Conservation (phyloP, 306 rosid genomes). For the Acacia crassicarpa region DNA sequence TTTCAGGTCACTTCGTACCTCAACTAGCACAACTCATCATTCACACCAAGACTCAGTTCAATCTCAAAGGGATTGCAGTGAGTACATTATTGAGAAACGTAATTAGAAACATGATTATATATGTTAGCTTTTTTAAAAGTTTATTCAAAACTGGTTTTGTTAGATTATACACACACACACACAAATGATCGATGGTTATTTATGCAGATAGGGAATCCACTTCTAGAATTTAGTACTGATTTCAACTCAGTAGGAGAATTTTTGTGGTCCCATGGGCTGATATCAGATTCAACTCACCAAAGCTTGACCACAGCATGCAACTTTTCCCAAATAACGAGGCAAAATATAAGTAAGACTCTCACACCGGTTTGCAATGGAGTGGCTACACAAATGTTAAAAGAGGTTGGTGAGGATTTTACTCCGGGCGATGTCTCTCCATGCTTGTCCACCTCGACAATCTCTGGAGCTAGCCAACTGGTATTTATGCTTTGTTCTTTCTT, state of each 20-base stretch:
- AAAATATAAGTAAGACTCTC: constrained; percentile 20
- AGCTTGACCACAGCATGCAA: constrained; percentile 49
- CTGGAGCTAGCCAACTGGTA: constrained; percentile 39
- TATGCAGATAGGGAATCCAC: constrained; percentile 73
- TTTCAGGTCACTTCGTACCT: constrained; percentile 73
- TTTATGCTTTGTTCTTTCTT: too few species aligned
- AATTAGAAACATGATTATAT: not conserved
- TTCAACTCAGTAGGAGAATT: constrained; percentile 55
- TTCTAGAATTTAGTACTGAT: constrained; percentile 61
- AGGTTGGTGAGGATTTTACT: too few species aligned
- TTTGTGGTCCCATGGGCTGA: constrained; percentile 67
- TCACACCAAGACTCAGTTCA: constrained; percentile 41
- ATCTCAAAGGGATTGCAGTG: constrained; percentile 74
- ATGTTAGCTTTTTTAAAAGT: too few species aligned
- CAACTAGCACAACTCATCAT: constrained; percentile 67
- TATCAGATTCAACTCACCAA: constrained; percentile 56
- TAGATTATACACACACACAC: too few species aligned
- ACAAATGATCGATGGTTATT: too few species aligned
- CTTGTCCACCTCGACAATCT: constrained; percentile 41
- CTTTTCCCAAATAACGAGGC: constrained; percentile 55
- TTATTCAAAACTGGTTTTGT: too few species aligned
- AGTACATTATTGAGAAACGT: constrained; percentile 12
- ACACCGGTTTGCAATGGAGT: constrained; percentile 39
- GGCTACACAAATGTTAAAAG: not conserved
- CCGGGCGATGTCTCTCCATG: constrained; percentile 35